Evolutionary conservation across 345 rosid species (phyloP).

Genomic region (Corymbia maculata): DNA sequence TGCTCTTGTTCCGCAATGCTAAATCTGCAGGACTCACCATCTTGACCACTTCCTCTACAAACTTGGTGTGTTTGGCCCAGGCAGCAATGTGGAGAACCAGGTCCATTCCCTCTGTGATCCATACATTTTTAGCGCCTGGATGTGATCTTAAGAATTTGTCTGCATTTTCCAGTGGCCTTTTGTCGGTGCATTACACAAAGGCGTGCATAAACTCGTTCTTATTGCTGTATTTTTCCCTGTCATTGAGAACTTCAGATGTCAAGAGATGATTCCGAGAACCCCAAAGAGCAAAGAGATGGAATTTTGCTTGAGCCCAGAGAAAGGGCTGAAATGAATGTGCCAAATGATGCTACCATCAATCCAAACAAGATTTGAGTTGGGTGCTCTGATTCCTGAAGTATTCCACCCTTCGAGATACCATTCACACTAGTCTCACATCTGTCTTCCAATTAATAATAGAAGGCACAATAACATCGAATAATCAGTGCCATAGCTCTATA

Average conservation of each 20-base stretch:
- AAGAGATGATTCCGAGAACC: neutral
- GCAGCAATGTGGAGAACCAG: conserved; percentile 1
- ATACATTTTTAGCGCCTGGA: neutral
- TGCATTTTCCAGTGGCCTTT: conserved; percentile 30
- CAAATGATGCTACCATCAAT: neutral
- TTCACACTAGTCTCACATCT: neutral
- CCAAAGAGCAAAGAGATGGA: neutral
- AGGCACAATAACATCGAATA: neutral
- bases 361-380: neutral
- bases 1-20: neutral
- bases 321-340: neutral
- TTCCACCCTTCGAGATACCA: neutral
- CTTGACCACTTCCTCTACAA: conserved; percentile 5
- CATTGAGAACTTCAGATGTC: neutral
- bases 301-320: neutral
- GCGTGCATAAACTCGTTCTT: conserved; percentile 1
- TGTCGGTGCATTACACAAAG: conserved; percentile 24
- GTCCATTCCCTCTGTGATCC: neutral
- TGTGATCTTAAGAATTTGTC: neutral
- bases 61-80: neutral
- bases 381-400: neutral
- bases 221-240: neutral
- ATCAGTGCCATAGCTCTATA: neutral
- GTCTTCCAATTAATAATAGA: neutral
- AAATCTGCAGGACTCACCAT: neutral